Evolutionary conservation across 768 basidiomycete species (phyloP).

Genomic region (Fomitopsis pulvina): DNA sequence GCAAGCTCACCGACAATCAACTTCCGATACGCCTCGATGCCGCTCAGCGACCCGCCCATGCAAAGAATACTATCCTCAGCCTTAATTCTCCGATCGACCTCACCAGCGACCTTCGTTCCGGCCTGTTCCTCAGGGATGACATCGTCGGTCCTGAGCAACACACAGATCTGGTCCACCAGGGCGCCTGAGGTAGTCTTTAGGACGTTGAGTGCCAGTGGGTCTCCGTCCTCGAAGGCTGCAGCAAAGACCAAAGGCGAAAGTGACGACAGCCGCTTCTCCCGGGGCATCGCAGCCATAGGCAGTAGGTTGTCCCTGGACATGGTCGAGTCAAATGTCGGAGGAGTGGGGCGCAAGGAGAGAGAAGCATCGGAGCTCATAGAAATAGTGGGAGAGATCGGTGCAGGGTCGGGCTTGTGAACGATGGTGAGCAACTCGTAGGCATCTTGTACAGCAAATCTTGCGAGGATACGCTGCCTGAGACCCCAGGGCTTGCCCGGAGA

Average conservation of each 20-base stretch:
- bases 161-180: slow-evolving; percentile 54
- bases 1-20: slow-evolving; percentile 49
- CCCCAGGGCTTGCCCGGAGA: slow-evolving; percentile 7
- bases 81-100: slow-evolving; percentile 28
- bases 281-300: slow-evolving; percentile 25
- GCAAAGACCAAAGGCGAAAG: slow-evolving; percentile 74
- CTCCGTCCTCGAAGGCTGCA: slow-evolving; percentile 63
- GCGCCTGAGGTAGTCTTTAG: slow-evolving; percentile 42
- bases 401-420: slow-evolving; percentile 58
- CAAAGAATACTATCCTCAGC: slow-evolving; percentile 57
- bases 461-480: slow-evolving; percentile 43
- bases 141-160: slow-evolving; percentile 39
- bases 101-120: not conserved
- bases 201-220: slow-evolving; percentile 58
- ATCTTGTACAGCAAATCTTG: slow-evolving; percentile 46
- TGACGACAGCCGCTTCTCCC: slow-evolving; percentile 71
- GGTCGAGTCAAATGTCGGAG: slow-evolving; percentile 12
- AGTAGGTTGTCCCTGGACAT: slow-evolving; percentile 16
- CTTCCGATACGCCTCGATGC: slow-evolving; percentile 52
- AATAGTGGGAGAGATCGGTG: slow-evolving; percentile 17
- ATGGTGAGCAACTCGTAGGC: slow-evolving; percentile 60
- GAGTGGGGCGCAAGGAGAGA: slow-evolving; percentile 30
- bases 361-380: not conserved
- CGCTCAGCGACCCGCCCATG: slow-evolving; percentile 75
- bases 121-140: no score